Base-by-base conservation (phyloP, 1,139 yeast species). In the Hemisphaericaspora xylanilytica region DNA sequence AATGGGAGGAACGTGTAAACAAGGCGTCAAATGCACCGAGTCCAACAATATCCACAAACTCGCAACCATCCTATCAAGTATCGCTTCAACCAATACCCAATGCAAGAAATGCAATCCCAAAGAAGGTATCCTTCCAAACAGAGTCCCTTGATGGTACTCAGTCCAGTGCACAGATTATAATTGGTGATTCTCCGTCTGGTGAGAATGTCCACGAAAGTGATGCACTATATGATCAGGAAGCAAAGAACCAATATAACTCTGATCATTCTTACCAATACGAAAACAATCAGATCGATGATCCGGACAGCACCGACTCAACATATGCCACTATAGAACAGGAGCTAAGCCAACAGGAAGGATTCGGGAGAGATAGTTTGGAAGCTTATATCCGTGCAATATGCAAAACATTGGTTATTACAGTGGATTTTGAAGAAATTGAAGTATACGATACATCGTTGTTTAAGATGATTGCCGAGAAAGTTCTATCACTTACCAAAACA, bases 371-470 rank as follows among this genome's bases (percentile, higher is more conserved):
- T 4, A 22, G n/a, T 22, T 22, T 22, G 26, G n/a, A 5, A 9
- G 11, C 6, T 8, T 22, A 8, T 22, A 8, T 22, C 5, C 11
- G n/a, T 8, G n/a, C 8, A 8, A 22, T 22, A 8, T 22, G 26
- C 11, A 22, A 22, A 4, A 9, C 11, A 9, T 22, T 22, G 26
- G 11, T 11, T 32, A 22, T 28, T n/a, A 17, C 17, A 14, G 29
- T 32, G n/a, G 35, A 36, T 31, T 30, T 20, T 31, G 25, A 35
- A 18, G 31, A 17, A 24, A 21, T 32, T 28, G 11, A 20, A 24
- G 13, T 15, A 18, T 21, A 10, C 11, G 26, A 22, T 10, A 12
- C 6, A 22, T 4, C 6, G n/a, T 9, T 22, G 8, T 22, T 22
- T 5, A 22, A 9, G 4, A 22, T 9, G 4, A 22, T 22, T 8